phyloP scores from a whole-genome alignment of 306 rosid species.

The Dalbergia cultrata region DNA sequence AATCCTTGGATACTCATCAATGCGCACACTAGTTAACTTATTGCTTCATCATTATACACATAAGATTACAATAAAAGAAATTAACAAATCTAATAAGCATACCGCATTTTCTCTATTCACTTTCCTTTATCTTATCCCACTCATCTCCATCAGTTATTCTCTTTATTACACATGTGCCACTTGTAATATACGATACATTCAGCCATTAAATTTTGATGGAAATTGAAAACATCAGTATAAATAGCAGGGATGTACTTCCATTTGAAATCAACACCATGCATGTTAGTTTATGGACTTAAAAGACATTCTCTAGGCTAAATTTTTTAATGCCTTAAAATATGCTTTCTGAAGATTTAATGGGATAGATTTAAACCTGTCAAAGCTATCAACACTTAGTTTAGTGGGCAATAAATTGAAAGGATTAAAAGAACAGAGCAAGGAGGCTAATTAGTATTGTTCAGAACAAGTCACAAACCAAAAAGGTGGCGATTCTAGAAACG shows the following conservation, averaged over 20 bases:
- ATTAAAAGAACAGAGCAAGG: constrained; percentile 4
- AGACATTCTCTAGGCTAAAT: background rate
- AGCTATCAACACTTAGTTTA: constrained; percentile 1
- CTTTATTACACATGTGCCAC: too few species aligned
- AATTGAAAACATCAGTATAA: too few species aligned
- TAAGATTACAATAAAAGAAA: background rate
- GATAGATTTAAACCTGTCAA: background rate
- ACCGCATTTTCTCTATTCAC: background rate
- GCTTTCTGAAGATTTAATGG: background rate
- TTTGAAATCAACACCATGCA: too few species aligned
- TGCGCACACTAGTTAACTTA: background rate
- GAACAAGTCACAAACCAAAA: background rate
- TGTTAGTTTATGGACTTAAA: too few species aligned
- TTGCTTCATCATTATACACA: background rate
- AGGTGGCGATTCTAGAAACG: background rate
- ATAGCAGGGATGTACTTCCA: background rate
- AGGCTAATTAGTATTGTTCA: background rate
- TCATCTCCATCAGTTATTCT: too few species aligned
- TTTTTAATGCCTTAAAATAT: constrained; percentile 1
- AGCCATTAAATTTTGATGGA: too few species aligned
- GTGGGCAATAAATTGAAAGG: background rate
- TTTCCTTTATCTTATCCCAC: background rate
- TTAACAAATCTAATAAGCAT: background rate
- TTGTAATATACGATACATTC: too few species aligned
- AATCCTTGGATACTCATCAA: background rate